Evolutionary conservation across 1,139 yeast species (phyloP), one percentile per base, ranked within the genome.

Genomic region (Blastobotrys aristatus): DNA sequence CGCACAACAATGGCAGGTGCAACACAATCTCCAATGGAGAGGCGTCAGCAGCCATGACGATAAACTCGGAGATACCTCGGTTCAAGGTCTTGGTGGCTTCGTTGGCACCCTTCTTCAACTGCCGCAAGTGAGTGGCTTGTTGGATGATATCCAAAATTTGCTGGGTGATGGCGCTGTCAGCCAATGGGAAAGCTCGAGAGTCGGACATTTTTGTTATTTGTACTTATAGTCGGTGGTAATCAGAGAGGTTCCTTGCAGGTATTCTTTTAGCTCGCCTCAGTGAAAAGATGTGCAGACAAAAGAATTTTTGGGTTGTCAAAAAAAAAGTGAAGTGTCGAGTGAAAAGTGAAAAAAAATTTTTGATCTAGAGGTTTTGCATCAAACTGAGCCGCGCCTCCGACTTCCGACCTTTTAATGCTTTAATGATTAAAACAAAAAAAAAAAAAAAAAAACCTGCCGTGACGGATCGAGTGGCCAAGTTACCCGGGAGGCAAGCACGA

Each of bases 41-140:
- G 63, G 98, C 88, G 71, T 94, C 98, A 63, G 98, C 99, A 62
- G 98, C 98, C 97, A 94, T 89, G 75, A 94, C 88, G 73, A 94
- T 90, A 80, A 94, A 92, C 76, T 92, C 98, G 63, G 97, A 86
- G 67, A 94, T 92, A 82, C 98, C 98, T 79, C 98, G 88, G 85
- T 94, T 92, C 75, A 92, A 82, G 64, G 98, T 92, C 80, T 94
- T 92, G 76, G 98, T 94, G 64, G 98, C 96, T 76, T 92, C 99
- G 72, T 94, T 92, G 59, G 98, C 98, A 73, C 99, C 99, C 75
- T 92, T 92, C 81, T 94, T 92, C 72, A 92, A 82, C 75, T 94
- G 99, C 78, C 97, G 89, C 72, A 92, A 82, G 76, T 87, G 90
- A 65, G 95, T 90, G 55, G 97, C 88, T 77, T 92, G 98, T 76